phyloP scores from a whole-genome alignment of 2,329 filamentous ascomycete genomes.

The Alternaria hordeiaustralica region DNA sequence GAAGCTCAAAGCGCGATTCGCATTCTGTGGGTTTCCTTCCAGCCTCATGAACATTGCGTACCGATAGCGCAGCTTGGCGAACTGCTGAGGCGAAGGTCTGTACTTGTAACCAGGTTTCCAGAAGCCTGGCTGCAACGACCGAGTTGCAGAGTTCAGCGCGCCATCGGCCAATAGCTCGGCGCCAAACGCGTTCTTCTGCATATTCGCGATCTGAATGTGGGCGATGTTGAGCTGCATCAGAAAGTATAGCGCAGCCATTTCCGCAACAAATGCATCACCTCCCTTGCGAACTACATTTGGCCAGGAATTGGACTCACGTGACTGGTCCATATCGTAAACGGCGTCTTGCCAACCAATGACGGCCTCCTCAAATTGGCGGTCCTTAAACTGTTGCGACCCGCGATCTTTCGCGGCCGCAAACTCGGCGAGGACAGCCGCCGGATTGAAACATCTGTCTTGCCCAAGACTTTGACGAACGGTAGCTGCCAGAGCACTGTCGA shows the following conservation, averaged over 20 bases:
- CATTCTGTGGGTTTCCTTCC: background rate
- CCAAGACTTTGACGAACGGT: conserved; percentile 13
- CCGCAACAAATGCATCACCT: conserved; percentile 14
- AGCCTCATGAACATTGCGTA: conserved; percentile 12
- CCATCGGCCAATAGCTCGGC: conserved; percentile 3
- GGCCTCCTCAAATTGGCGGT: background rate
- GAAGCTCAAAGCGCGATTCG: background rate
- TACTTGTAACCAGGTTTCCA: conserved; percentile 17
- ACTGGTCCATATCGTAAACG: conserved; percentile 14
- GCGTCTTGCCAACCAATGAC: conserved; percentile 14
- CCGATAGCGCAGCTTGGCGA: conserved; percentile 17
- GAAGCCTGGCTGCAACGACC: conserved; percentile 4
- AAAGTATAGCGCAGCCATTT: conserved; percentile 23
- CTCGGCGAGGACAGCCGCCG: conserved; percentile 8
- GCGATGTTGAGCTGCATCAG: conserved; percentile 22
- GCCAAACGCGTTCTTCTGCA: background rate
- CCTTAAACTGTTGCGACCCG: conserved; percentile 9
- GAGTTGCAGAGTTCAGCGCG: background rate
- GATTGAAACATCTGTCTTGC: conserved; percentile 17
- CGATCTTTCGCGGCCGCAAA: conserved; percentile 16
- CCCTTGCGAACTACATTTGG: conserved; percentile 5
- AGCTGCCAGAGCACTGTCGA: conserved; percentile 11
- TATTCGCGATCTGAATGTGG: conserved; percentile 12
- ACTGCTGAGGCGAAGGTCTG: background rate
- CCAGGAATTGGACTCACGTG: conserved; percentile 16